phyloP scores from a whole-genome alignment of 345 rosid genomes.

The Citrus cavaleriei region DNA sequence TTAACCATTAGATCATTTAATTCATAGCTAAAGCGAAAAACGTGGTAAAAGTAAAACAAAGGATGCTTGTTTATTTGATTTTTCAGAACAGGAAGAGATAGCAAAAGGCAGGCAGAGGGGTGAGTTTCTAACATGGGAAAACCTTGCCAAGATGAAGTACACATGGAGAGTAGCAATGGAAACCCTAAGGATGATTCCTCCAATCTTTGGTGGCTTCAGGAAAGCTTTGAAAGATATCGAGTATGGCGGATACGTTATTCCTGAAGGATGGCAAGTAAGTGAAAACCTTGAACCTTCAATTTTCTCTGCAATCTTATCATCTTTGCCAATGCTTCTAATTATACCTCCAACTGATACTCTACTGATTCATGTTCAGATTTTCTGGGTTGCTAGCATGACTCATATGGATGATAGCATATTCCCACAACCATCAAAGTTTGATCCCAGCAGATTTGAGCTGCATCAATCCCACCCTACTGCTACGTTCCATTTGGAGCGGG shows the following conservation, averaged over 20 bases:
- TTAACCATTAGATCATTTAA: no score
- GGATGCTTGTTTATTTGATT: background rate
- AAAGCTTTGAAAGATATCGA: conserved; percentile 38
- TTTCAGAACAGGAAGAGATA: conserved; percentile 50
- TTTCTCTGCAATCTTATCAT: background rate
- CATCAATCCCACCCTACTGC: conserved; percentile 46
- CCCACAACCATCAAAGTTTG: conserved; percentile 39
- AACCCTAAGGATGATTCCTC: no score
- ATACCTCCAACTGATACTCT: background rate
- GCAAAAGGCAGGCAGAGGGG: conserved; percentile 36
- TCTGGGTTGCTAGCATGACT: conserved; percentile 44
- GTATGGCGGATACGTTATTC: conserved; percentile 39
- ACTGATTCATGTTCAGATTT: conserved; percentile 18
- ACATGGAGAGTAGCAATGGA: no score
- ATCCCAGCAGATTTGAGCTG: conserved; percentile 45
- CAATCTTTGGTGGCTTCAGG: conserved; percentile 49
- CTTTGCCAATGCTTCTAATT: background rate
- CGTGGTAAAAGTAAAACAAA: no score
- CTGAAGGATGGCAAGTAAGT: conserved; percentile 53
- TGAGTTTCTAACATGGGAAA: conserved; percentile 47
- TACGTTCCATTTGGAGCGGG: conserved; percentile 49
- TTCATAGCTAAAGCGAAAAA: no score
- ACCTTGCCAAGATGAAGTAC: conserved; percentile 46
- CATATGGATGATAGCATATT: conserved; percentile 48
- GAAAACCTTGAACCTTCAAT: background rate